Evolutionary conservation across 495 filamentous ascomycete genomes (phyloP).

Genomic region (Cercophora sp.): DNA sequence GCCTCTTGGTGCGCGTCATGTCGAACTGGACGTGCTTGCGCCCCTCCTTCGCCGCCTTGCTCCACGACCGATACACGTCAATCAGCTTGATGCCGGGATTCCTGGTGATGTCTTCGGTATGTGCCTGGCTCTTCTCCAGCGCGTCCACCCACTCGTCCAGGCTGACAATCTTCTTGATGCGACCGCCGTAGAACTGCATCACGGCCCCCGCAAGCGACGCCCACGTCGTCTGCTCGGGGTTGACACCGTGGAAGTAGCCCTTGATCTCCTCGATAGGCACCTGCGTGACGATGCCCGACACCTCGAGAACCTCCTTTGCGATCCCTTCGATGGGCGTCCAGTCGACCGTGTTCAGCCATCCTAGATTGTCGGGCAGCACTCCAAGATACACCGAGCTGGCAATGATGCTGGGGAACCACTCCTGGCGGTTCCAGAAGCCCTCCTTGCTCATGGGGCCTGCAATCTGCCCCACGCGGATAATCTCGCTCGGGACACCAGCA

Average conservation of each 20-base stretch:
- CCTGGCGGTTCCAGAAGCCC: slow-evolving; percentile 52
- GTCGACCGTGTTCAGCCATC: slow-evolving; percentile 40
- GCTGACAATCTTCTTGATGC: slow-evolving; percentile 33
- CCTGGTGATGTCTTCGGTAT: slow-evolving; percentile 26
- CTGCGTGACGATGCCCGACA: slow-evolving; percentile 26
- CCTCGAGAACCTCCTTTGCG: slow-evolving; percentile 36
- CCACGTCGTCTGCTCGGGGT: slow-evolving; percentile 39
- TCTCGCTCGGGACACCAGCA: slow-evolving; percentile 38
- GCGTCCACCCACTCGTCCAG: slow-evolving; percentile 39
- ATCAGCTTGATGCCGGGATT: slow-evolving; percentile 47
- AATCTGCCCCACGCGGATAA: slow-evolving; percentile 57
- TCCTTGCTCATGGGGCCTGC: slow-evolving; percentile 42
- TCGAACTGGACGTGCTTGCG: slow-evolving; percentile 28
- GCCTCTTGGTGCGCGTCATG: slow-evolving; percentile 24
- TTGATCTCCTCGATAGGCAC: slow-evolving; percentile 25
- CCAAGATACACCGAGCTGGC: slow-evolving; percentile 41
- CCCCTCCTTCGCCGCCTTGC: slow-evolving; percentile 13
- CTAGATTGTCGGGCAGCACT: slow-evolving; percentile 37
- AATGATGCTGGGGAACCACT: slow-evolving; percentile 55
- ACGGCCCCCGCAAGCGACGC: slow-evolving; percentile 27
- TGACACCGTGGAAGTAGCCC: slow-evolving; percentile 50
- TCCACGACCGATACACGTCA: slow-evolving; percentile 37
- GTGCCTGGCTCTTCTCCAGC: slow-evolving; percentile 33
- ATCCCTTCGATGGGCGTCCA: slow-evolving; percentile 54
- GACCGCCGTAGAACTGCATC: slow-evolving; percentile 33